Evolutionary conservation across 768 basidiomycete genomes (phyloP), one percentile per base, ranked within the genome.

Genomic region (Steccherinum ochraceum): DNA sequence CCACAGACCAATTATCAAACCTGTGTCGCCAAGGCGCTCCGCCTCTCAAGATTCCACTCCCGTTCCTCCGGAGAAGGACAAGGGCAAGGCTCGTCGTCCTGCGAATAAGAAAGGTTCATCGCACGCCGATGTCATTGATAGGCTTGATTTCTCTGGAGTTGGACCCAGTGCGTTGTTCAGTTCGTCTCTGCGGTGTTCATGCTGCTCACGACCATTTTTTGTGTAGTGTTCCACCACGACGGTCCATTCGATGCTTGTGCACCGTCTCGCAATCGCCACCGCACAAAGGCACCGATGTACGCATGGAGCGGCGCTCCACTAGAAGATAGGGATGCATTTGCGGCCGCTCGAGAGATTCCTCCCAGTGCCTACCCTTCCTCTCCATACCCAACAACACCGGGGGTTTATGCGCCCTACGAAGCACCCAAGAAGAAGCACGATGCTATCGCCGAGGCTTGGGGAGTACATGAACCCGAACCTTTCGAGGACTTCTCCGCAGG

Each of bases 201-300:
- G 51, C 48, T 48, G 47, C 52, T 49, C 45, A 49, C 44, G 40
- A 60, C 45, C 46, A 58, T 60, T 58, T 49, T 58, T 27, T 25
- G 30, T 35, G 48, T 57, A 93, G 90, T 89, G 81, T 89, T 93
- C 69, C 90, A 93, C 62, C 90, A 93, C 61, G 91, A 93, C 61
- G 90, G 90, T 24, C 91, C 90, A 12, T 93, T 93, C 64, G 90
- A 93, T 63, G 91, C 90, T 24, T 92, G 89, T 63, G 90, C 90
- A 2, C 90, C 90, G 1, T 92, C 90, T 44, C 86, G 91, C 61
- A 93, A 93, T 70, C 80, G 81, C 43, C 81, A 88, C 58, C 82
- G 78, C 57, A 80, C 76, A 62, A 84, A 81, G 62, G 90, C 91
- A 10, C 90, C 90, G 44, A 84, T 93, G 81, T 73, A 83, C 56